Base-by-base conservation (phyloP, 106 monocot species). In the Platanthera guangdongensis region DNA sequence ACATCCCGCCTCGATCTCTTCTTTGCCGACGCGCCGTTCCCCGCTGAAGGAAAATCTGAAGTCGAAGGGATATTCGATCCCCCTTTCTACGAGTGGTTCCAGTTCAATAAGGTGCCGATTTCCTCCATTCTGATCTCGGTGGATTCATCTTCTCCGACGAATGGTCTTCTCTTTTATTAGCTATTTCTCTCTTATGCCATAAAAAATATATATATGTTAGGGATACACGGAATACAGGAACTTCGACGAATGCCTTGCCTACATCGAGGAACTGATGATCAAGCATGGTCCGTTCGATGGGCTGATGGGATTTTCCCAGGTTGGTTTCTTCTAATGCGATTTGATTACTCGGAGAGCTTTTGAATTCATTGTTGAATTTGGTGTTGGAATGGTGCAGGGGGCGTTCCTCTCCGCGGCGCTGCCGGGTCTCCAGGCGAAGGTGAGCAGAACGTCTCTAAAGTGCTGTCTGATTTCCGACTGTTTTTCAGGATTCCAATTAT, bases 261-360 rank as follows among this genome's bases (percentile, higher is more conserved):
- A 83, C 84, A 92, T 99, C 71, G 92, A 94, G 79, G 88, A 92
- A 6, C 74, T 99, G 57, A 92, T 94, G 86, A 86, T 94, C 59
- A 73, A 88, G 50, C 83, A 88, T 9, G 97, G 94, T 4, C 99
- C 99, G 47, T 90, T 99, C 68, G 99, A 99, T 82, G 99, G 99
- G n/a, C 68, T 99, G 57, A 90, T 99, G 88, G 94, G 99, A 15
- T 99, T 99, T 82, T 99, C 99, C 46, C 99, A 92, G 90, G 99
- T 92, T 70, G 13, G 47, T 47, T 25, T 22, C 32, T 2, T 53
- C 11, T 25, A 32, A 65, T 18, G 39, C 39, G 39, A 39, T 39
- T 39, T 39, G 39, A 39, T 39, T 39, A 10, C 67, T 74, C 21
- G 9, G 15, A 47, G 12, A 50, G 13, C 51, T 60, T 76, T 71